Evolutionary conservation across 164 flowering plant genomes (phyloP).

Genomic region (Dillenia suffruticosa): DNA sequence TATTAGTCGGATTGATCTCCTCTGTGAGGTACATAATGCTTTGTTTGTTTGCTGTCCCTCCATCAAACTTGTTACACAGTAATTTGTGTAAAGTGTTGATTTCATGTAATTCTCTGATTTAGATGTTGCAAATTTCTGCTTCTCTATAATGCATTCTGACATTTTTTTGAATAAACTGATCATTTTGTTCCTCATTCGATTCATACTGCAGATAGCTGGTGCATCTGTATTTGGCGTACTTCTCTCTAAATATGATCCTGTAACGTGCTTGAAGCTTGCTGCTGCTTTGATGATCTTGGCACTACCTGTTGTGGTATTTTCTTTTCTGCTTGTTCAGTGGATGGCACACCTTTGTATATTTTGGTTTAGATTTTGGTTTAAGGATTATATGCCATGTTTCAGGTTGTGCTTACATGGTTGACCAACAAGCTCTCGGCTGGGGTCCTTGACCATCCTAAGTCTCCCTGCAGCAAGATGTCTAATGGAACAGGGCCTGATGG

Average conservation of each 20-base stretch:
- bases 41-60: no score
- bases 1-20: constrained; percentile 82
- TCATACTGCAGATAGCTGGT: constrained; percentile 76
- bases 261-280: constrained; percentile 88
- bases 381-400: constrained; percentile 5
- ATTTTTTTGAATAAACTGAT: no score
- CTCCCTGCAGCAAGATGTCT: constrained; percentile 27
- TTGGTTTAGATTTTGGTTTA: neutral
- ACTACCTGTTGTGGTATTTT: constrained; percentile 78
- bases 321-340: constrained; percentile 4
- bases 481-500: constrained; percentile 23
- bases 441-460: constrained; percentile 77
- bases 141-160: no score
- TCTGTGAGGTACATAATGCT: constrained; percentile 65
- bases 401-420: constrained; percentile 76
- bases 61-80: no score
- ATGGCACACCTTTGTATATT: neutral
- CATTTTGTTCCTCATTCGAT: neutral
- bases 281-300: constrained; percentile 74
- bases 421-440: constrained; percentile 88
- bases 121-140: no score
- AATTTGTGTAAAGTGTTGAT: no score
- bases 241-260: constrained; percentile 82
- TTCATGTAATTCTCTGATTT: no score
- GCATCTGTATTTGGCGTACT: constrained; percentile 89